Evolutionary conservation across 257 asterid species (phyloP).

Genomic region (Plantago elongata): DNA sequence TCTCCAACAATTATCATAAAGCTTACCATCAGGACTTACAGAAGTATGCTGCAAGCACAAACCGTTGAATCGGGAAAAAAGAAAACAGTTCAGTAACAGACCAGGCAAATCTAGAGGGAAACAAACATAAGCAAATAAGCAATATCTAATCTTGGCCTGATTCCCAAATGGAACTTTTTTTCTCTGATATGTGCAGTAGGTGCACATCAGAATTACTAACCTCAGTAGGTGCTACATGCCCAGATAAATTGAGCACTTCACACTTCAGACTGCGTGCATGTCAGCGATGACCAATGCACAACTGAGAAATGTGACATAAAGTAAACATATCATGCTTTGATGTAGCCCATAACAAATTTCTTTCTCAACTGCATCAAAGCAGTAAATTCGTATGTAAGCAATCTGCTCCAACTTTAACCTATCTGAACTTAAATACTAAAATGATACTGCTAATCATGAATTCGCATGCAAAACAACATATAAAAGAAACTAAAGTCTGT

Average conservation of each 20-base stretch:
- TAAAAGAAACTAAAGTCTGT: not conserved
- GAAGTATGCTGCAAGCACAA: slow-evolving; percentile 69
- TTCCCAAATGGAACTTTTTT: too few species aligned
- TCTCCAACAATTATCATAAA: slow-evolving; percentile 76
- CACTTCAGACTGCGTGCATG: slow-evolving; percentile 54
- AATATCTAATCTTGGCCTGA: too few species aligned
- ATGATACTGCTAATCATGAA: not conserved
- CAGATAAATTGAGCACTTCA: slow-evolving; percentile 73
- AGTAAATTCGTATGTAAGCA: slow-evolving; percentile 16
- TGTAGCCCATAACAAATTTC: slow-evolving; percentile 81
- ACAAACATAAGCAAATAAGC: too few species aligned
- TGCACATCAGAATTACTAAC: too few species aligned
- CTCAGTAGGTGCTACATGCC: slow-evolving; percentile 68
- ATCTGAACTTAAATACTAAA: not conserved
- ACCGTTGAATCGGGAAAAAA: slow-evolving; percentile 7
- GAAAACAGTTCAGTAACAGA: too few species aligned
- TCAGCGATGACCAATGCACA: slow-evolving; percentile 81
- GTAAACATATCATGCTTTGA: slow-evolving; percentile 87
- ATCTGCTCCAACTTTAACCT: not conserved
- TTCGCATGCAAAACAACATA: not conserved
- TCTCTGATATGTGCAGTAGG: slow-evolving; percentile 20
- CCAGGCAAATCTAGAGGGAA: too few species aligned
- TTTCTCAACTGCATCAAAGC: slow-evolving; percentile 53
- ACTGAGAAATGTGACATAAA: slow-evolving; percentile 79
- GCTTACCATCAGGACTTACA: slow-evolving; percentile 75